A percentile compares a stretch with the other conserved stretches of the same genome.
phyloP scores from a whole-genome alignment of 495 filamentous ascomycete genomes.

The Aspergillus cristatus region DNA sequence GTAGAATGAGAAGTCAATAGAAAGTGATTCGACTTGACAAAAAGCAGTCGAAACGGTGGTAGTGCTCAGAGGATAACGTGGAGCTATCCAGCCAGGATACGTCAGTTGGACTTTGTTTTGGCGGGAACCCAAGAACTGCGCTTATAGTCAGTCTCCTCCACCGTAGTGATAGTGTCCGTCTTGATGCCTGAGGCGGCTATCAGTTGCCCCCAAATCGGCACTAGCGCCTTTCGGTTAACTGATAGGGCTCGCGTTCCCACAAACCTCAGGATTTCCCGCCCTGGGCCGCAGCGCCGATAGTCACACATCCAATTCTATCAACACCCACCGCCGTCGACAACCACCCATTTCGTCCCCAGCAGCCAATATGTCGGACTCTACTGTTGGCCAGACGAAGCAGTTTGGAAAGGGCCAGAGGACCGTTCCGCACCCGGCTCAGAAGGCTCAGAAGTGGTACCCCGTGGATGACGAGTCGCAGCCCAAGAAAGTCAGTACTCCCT shows the following conservation, averaged over 20 bases:
- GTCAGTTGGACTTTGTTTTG: conserved; percentile 28
- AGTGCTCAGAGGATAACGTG: too few species aligned
- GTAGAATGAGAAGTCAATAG: too few species aligned
- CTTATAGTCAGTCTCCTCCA: conserved; percentile 7
- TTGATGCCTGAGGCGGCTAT: too few species aligned
- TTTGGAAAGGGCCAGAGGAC: conserved; percentile 95
- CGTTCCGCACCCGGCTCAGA: conserved; percentile 61
- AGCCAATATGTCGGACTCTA: conserved; percentile 57
- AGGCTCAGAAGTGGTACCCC: conserved; percentile 99
- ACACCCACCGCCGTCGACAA: conserved; percentile 40
- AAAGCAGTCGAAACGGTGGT: too few species aligned
- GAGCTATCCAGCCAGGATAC: conserved; percentile 27
- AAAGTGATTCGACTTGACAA: too few species aligned
- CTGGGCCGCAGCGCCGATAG: conserved; percentile 17
- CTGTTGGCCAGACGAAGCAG: conserved; percentile 68
- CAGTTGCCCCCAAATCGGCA: conserved; percentile 17
- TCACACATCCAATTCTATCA: conserved; percentile 34
- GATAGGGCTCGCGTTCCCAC: conserved; percentile 28
- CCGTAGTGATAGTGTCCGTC: too few species aligned
- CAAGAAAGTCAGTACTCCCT: conserved; percentile 70
- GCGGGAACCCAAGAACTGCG: conserved; percentile 18
- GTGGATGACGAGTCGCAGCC: conserved; percentile 83
- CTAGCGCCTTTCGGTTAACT: conserved; percentile 30
- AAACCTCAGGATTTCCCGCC: conserved; percentile 27
- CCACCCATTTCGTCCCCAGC: conserved; percentile 35